These are phyloP conservation scores for Annulohypoxylon nitens DNA, from an alignment of 495 filamentous ascomycete species.

Conservation along the genomic window DNA sequence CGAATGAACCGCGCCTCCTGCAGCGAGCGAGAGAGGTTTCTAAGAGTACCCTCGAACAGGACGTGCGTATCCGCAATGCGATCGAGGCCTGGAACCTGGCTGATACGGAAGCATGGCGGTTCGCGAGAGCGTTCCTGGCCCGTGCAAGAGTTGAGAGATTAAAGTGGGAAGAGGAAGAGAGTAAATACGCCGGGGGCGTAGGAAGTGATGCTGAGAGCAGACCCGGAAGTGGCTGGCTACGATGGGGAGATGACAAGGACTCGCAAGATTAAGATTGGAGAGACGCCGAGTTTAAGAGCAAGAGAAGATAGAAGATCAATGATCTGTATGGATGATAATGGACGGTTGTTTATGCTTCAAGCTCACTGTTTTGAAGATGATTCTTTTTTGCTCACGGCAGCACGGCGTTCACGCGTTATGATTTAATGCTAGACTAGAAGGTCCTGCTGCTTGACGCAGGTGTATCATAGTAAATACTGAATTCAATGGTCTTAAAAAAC, in stretches of 20 bases:
- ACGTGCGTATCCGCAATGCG: slow-evolving; percentile 67
- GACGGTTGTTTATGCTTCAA: slow-evolving; percentile 23
- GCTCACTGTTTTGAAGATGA: slow-evolving; percentile 15
- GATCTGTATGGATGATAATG: slow-evolving; percentile 35
- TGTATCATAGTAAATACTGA: slow-evolving; percentile 23
- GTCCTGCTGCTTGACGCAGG: slow-evolving; percentile 29
- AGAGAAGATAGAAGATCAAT: slow-evolving; percentile 37
- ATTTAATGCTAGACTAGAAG: slow-evolving; percentile 31
- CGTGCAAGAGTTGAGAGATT: slow-evolving; percentile 69
- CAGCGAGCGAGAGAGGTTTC: slow-evolving; percentile 68
- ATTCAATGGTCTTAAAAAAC: slow-evolving; percentile 1
- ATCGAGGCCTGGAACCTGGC: slow-evolving; percentile 94
- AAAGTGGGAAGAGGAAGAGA: slow-evolving; percentile 80
- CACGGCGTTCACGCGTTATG: slow-evolving; percentile 47
- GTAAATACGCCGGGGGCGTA: slow-evolving; percentile 69
- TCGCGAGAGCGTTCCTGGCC: slow-evolving; percentile 79
- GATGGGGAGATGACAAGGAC: slow-evolving; percentile 50
- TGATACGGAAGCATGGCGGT: slow-evolving; percentile 93
- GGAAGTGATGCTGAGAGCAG: slow-evolving; percentile 54
- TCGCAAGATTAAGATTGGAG: slow-evolving; percentile 39
- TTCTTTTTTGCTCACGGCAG: slow-evolving; percentile 37
- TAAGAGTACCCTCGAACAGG: slow-evolving; percentile 55
- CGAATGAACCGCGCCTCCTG: slow-evolving; percentile 72
- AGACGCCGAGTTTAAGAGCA: slow-evolving; percentile 36
- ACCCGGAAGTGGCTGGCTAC: slow-evolving; percentile 45